Conservation (phyloP, 257 asterid species). For the Lantana camara region DNA sequence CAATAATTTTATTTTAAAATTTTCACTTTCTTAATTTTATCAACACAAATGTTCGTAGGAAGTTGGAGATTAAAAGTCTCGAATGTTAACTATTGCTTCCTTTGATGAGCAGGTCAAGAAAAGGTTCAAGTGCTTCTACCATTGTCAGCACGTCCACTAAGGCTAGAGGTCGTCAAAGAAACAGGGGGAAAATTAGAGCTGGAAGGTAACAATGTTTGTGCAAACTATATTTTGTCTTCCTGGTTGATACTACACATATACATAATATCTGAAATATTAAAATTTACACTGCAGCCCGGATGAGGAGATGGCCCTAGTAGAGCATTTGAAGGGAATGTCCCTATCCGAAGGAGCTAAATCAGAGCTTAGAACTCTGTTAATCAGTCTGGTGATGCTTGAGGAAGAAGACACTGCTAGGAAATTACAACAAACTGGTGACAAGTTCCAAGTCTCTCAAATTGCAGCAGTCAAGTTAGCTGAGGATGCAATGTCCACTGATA, state of each 20-base stretch:
- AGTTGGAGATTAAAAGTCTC: no score
- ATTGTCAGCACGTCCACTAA: slow-evolving; percentile 54
- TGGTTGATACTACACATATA: neutral
- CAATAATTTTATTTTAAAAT: no score
- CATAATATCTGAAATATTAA: slow-evolving; percentile 10
- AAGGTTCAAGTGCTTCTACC: slow-evolving; percentile 67
- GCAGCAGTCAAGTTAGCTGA: slow-evolving; percentile 79
- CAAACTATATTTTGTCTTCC: slow-evolving; percentile 8
- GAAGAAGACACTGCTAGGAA: slow-evolving; percentile 75
- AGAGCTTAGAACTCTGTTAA: slow-evolving; percentile 70
- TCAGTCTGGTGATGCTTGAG: slow-evolving; percentile 73
- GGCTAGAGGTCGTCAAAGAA: slow-evolving; percentile 84
- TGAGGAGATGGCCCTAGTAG: slow-evolving; percentile 88
- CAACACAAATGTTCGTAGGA: no score
- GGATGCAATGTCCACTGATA: slow-evolving; percentile 49
- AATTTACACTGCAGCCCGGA: slow-evolving; percentile 58
- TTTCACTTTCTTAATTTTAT: no score
- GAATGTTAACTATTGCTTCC: slow-evolving; percentile 20
- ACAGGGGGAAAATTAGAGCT: slow-evolving; percentile 92
- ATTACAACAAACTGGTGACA: slow-evolving; percentile 63
- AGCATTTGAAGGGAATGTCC: slow-evolving; percentile 87
- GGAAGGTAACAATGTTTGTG: slow-evolving; percentile 67
- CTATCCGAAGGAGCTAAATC: slow-evolving; percentile 66
- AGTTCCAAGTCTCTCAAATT: slow-evolving; percentile 77
- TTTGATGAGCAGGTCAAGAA: slow-evolving; percentile 63